phyloP scores from a whole-genome alignment of 2,329 filamentous ascomycete species.

The Fusarium tanahbumbuense region DNA sequence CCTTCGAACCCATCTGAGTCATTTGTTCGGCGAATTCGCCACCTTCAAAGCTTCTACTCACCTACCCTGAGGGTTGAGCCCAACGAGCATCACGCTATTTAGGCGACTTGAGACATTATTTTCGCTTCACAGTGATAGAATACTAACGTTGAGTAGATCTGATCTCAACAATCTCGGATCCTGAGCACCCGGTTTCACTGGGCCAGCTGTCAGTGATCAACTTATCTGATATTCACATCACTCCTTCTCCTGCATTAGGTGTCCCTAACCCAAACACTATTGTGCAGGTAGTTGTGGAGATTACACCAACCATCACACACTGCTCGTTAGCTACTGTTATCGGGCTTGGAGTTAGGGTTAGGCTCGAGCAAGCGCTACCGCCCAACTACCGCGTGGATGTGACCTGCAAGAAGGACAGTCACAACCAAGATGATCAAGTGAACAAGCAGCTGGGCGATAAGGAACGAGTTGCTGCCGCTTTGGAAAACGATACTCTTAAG shows the following conservation, averaged over 20 bases:
- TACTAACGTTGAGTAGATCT: slow-evolving; percentile 71
- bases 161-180: slow-evolving; percentile 93
- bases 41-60: slow-evolving; percentile 1
- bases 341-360: slow-evolving; percentile 89
- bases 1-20: slow-evolving; percentile 2
- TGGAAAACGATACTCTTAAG: slow-evolving; percentile 93
- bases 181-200: slow-evolving; percentile 93
- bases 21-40: slow-evolving; percentile 21
- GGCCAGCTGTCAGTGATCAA: slow-evolving; percentile 95
- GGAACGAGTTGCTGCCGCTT: slow-evolving; percentile 91
- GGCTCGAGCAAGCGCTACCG: slow-evolving; percentile 89
- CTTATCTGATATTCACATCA: slow-evolving; percentile 90
- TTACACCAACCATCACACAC: slow-evolving; percentile 97
- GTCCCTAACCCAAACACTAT: slow-evolving; percentile 64
- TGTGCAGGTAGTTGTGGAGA: slow-evolving; percentile 83
- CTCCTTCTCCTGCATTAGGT: slow-evolving; percentile 53
- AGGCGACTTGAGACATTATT: background rate
- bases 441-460: slow-evolving; percentile 98
- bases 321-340: slow-evolving; percentile 97
- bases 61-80: background rate
- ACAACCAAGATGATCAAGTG: slow-evolving; percentile 92
- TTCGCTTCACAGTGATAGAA: background rate
- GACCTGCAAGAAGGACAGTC: slow-evolving; percentile 94
- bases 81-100: background rate
- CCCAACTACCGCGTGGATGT: slow-evolving; percentile 94